Conservation (phyloP, 129 eudicot species). For the carrot (Daucus carota) region DNA sequence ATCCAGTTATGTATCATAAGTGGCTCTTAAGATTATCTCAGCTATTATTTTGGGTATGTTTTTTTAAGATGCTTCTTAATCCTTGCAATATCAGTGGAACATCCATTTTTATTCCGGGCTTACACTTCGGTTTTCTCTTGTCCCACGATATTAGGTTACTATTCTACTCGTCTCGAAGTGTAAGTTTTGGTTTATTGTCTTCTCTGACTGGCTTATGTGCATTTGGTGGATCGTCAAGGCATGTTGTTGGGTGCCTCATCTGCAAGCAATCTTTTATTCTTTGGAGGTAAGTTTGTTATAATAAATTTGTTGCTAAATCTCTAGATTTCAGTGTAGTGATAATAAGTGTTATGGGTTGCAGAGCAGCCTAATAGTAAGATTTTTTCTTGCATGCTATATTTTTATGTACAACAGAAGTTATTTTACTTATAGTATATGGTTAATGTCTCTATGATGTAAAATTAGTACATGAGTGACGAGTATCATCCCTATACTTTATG, state of each 20-base stretch:
- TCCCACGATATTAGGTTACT: constrained; percentile 33
- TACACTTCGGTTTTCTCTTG: background rate
- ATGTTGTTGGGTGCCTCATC: constrained; percentile 40
- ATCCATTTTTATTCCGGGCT: background rate
- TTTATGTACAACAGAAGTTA: background rate
- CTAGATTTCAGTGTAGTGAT: background rate
- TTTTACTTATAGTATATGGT: background rate
- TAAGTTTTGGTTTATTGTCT: constrained; percentile 35
- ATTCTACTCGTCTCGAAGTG: constrained; percentile 37
- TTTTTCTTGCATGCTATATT: background rate
- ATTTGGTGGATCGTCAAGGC: constrained; percentile 69
- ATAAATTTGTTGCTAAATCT: background rate
- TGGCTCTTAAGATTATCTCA: constrained; percentile 55
- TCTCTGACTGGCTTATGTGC: constrained; percentile 41
- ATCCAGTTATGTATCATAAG: constrained; percentile 41
- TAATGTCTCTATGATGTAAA: background rate
- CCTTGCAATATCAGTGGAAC: background rate
- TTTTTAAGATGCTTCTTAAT: background rate
- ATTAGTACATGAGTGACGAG: background rate
- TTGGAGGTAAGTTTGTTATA: constrained; percentile 35
- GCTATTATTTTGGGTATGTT: constrained; percentile 61
- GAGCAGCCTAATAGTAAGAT: background rate
- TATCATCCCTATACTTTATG: background rate
- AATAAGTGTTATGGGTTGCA: background rate
- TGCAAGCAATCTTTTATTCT: constrained; percentile 48